A percentile compares a stretch with the other conserved stretches of the same genome.
phyloP scores from a whole-genome alignment of 2,329 filamentous ascomycete species.

The Phialophora chinensis region DNA sequence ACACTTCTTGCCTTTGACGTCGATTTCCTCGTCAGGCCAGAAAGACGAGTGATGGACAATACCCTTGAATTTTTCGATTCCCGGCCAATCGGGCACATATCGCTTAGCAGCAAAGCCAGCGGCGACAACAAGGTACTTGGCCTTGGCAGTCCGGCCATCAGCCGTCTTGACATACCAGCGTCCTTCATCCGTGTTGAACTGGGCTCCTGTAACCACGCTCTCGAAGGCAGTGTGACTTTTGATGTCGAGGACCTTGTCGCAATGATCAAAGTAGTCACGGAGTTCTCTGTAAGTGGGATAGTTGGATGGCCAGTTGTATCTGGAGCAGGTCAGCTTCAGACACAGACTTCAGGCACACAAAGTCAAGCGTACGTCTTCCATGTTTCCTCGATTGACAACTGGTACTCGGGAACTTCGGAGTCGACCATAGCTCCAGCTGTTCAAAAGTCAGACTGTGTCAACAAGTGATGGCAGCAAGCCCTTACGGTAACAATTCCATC shows the following conservation, averaged over 20 bases:
- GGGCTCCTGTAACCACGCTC: conserved; percentile 50
- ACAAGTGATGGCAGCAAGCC: neutral
- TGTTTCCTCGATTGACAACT: conserved; percentile 55
- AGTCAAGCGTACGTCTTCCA: conserved; percentile 47
- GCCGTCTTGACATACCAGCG: conserved; percentile 55
- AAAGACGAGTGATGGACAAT: conserved; percentile 65
- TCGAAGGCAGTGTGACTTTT: conserved; percentile 55
- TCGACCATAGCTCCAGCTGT: conserved; percentile 40
- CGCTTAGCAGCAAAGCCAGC: conserved; percentile 63
- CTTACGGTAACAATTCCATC: conserved; percentile 46
- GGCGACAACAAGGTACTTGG: conserved; percentile 55
- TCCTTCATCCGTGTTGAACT: conserved; percentile 46
- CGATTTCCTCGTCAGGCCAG: conserved; percentile 62
- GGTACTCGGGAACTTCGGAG: conserved; percentile 55
- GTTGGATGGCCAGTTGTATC: conserved; percentile 54
- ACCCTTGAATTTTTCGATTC: conserved; percentile 65
- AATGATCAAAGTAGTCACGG: conserved; percentile 50
- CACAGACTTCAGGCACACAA: neutral
- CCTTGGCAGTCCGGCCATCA: conserved; percentile 48
- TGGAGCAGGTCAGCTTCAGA: conserved; percentile 45
- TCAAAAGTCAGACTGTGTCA: neutral
- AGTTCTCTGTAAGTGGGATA: conserved; percentile 51
- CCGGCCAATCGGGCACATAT: conserved; percentile 59
- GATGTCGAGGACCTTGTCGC: conserved; percentile 51
- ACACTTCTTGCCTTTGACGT: conserved; percentile 63